These are phyloP conservation scores for Halenospora varia DNA, from an alignment of 495 filamentous ascomycete genomes.

Conservation along the genomic window DNA sequence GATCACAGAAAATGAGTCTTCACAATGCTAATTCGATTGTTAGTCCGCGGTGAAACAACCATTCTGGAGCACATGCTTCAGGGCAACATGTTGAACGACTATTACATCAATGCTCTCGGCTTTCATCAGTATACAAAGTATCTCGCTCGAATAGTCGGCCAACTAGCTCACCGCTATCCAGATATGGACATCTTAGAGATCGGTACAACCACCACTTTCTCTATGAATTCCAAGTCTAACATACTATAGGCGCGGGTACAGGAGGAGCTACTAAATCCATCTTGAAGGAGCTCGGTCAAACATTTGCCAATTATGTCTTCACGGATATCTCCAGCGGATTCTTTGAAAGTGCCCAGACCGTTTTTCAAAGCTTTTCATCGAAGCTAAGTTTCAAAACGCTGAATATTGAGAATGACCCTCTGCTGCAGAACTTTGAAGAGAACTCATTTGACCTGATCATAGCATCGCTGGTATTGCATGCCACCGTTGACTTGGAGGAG, in stretches of 20 bases:
- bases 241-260: constrained; percentile 23
- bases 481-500: constrained; percentile 34
- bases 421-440: constrained; percentile 38
- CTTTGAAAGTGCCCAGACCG: constrained; percentile 41
- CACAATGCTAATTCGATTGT: no score
- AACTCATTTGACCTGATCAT: constrained; percentile 48
- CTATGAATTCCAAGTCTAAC: no score
- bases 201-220: no score
- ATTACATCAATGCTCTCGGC: constrained; percentile 32
- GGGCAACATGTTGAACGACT: constrained; percentile 34
- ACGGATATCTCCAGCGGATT: constrained; percentile 43
- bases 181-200: constrained; percentile 45
- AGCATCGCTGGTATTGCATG: constrained; percentile 42
- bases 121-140: constrained; percentile 20
- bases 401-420: constrained; percentile 37
- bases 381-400: constrained; percentile 43
- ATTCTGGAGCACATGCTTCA: constrained; percentile 39
- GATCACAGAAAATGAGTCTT: no score
- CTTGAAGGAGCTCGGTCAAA: constrained; percentile 15
- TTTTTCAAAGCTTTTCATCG: constrained; percentile 31
- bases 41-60: constrained; percentile 36
- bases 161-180: constrained; percentile 40
- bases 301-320: constrained; percentile 41
- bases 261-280: constrained; percentile 38
- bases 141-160: constrained; percentile 23